A percentile compares a stretch with the other conserved stretches of the same genome.
phyloP scores from a whole-genome alignment of 164 flowering plant genomes.

The Piper longum region DNA sequence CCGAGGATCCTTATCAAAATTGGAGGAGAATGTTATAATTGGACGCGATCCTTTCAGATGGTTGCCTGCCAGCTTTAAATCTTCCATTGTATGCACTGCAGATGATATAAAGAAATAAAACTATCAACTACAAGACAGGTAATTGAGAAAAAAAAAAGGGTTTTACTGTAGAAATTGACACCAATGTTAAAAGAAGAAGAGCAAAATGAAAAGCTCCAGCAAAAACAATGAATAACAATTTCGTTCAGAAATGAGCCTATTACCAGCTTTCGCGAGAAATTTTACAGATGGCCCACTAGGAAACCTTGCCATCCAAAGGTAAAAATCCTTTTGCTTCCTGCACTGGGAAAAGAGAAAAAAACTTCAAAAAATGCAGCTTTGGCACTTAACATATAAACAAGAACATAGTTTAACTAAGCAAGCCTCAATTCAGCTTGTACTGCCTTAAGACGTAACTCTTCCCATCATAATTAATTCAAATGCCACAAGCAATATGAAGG shows the following conservation, averaged over 20 bases:
- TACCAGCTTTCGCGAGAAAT: slow-evolving; percentile 90
- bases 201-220: neutral
- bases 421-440: neutral
- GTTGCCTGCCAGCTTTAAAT: slow-evolving; percentile 90
- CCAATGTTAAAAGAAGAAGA: neutral
- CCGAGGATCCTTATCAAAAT: slow-evolving; percentile 70
- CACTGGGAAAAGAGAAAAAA: slow-evolving; percentile 39
- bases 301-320: slow-evolving; percentile 88
- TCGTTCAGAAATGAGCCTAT: neutral
- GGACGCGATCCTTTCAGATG: slow-evolving; percentile 87
- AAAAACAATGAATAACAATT: no score
- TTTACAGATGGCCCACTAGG: slow-evolving; percentile 96
- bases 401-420: neutral
- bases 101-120: neutral
- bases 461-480: neutral
- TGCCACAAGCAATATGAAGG: neutral
- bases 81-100: slow-evolving; percentile 88
- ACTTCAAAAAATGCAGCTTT: neutral
- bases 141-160: no score
- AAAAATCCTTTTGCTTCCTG: slow-evolving; percentile 88
- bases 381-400: neutral
- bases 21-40: slow-evolving; percentile 67
- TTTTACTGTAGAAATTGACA: no score
- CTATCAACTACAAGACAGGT: neutral
- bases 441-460: no score